Base-by-base conservation (phyloP, 2,329 filamentous ascomycete genomes). In the Dactylellina sp. region DNA sequence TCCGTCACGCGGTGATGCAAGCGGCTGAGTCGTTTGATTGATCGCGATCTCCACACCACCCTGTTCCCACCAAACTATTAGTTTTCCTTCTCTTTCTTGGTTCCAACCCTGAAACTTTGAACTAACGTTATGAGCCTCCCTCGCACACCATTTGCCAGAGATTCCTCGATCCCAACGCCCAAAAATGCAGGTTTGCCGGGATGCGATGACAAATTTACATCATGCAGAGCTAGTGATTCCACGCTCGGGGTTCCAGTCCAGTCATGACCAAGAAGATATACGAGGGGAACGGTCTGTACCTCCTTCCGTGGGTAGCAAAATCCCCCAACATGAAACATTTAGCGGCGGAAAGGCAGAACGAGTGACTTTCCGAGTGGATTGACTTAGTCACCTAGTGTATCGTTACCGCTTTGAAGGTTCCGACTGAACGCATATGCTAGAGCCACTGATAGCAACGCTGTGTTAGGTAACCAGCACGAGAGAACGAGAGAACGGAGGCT, bases 11-110 rank as follows among this genome's bases (percentile, higher is more conserved):
- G 62, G 62, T 64, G 50, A 32, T 49, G 46, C 20, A 53, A 59
- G 66, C 44, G 68, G 68, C 68, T 72, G 68, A 72, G 68, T 44
- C 44, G 18, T 35, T 55, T 24, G 39, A 39, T 44, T 55, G 55
- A 46, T 39, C 25, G 24, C 47, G 68, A 60, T 72, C 53, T 55
- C 68, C 68, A 71, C 57, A 71, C 65, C 65, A 72, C 68, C 64
- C 56, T 42, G 22, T 22, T 20, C 14, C 18, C 37, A 46, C 16
- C 40, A 9, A 35, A 18, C 20, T 25, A 37, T n/a, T n/a, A n/a
- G n/a, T n/a, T n/a, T 32, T 32, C 28, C 28, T 9, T 9, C 28
- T 32, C 28, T 4, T 32, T 32, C 28, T 32, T 9, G 28, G 28
- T 4, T 5, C 28, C 40, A 14, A 12, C 35, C 52, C n/a, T 14